Evolutionary conservation across 306 rosid species (phyloP).

Genomic region (Prunus salicina): DNA sequence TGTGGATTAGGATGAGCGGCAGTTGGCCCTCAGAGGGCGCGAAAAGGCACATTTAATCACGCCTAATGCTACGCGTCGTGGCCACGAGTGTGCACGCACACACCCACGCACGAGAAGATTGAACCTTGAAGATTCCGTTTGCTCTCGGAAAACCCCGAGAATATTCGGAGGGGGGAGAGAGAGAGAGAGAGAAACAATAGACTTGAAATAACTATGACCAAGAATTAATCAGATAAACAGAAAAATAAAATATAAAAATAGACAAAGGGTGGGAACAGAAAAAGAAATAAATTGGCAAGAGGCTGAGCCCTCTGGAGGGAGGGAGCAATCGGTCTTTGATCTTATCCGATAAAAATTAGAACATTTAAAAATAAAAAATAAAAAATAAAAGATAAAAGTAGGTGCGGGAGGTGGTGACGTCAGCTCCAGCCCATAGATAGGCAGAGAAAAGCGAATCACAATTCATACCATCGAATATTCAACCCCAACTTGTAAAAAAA

Average conservation of each 20-base stretch:
- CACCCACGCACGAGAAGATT: neutral
- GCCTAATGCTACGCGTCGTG: constrained; percentile 19
- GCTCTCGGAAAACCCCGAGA: neutral
- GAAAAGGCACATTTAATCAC: constrained; percentile 18
- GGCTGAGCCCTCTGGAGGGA: too few relatives aligned
- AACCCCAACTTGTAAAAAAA: constrained; percentile 2
- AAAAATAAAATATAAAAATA: neutral
- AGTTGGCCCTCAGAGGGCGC: constrained; percentile 3
- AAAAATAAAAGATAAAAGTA: neutral
- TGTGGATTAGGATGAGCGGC: neutral
- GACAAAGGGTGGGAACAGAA: neutral
- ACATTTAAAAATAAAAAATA: neutral
- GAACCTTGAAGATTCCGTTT: neutral
- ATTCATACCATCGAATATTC: constrained; percentile 44
- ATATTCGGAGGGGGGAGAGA: constrained; percentile 19
- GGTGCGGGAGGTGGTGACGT: constrained; percentile 20
- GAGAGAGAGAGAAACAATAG: neutral
- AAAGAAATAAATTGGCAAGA: neutral
- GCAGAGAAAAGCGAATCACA: constrained; percentile 39
- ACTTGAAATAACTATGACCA: neutral
- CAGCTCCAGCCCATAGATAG: constrained; percentile 43
- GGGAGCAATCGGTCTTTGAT: constrained; percentile 15
- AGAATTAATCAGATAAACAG: neutral
- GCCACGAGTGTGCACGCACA: constrained; percentile 4
- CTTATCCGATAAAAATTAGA: constrained; percentile 41